These are phyloP conservation scores for Vigna angularis DNA, from an alignment of 306 rosid species.

Conservation along the genomic window DNA sequence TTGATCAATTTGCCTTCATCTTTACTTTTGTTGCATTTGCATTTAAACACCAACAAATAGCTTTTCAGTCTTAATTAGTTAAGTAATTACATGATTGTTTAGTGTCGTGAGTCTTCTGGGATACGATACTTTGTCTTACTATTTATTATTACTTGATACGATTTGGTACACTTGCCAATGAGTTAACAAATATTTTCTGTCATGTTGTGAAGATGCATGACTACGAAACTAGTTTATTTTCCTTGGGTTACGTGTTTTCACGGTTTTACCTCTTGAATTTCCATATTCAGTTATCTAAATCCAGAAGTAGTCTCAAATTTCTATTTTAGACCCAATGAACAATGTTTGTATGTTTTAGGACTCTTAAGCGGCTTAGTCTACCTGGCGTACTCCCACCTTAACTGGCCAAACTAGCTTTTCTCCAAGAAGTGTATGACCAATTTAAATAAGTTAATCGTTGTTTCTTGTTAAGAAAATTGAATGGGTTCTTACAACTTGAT, in stretches of 20 bases:
- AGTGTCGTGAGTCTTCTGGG: no score
- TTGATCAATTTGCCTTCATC: no score
- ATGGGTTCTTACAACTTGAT: constrained; percentile 11
- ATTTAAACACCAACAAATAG: no score
- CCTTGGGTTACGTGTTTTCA: neutral
- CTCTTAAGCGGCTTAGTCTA: constrained; percentile 48
- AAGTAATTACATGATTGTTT: no score
- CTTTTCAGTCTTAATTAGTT: no score
- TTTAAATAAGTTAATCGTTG: constrained; percentile 29
- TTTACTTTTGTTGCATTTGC: no score
- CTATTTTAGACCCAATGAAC: constrained; percentile 16
- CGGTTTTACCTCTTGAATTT: constrained; percentile 5
- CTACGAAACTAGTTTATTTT: constrained; percentile 43
- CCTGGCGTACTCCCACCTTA: constrained; percentile 50
- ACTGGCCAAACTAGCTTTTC: constrained; percentile 45
- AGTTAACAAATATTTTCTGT: constrained; percentile 32
- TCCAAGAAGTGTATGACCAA: constrained; percentile 45
- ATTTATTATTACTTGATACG: no score
- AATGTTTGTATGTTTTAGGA: constrained; percentile 37
- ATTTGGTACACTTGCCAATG: no score
- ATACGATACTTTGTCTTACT: no score
- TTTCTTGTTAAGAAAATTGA: constrained; percentile 13
- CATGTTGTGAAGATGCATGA: constrained; percentile 60
- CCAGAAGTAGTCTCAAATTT: constrained; percentile 23
- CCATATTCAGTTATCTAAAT: constrained; percentile 4